phyloP scores from a whole-genome alignment of 179 eudicot species.

The Heliamphora pulchella region DNA sequence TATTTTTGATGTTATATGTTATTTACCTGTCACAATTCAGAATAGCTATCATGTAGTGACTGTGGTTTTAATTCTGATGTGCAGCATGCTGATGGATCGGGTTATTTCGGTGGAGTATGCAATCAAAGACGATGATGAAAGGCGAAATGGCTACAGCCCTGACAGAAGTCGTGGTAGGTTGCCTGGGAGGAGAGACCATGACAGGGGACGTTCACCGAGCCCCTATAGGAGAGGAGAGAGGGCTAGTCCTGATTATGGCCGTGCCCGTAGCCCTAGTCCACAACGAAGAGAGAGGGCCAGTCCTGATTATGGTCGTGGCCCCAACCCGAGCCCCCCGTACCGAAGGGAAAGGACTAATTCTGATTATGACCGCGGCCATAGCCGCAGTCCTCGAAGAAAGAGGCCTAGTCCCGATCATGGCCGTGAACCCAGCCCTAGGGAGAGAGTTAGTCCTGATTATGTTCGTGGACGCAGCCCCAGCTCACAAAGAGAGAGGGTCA shows the following conservation, averaged over 20 bases:
- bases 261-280: conserved; percentile 52
- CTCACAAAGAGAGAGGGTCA: conserved; percentile 30
- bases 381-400: conserved; percentile 34
- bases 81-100: conserved; percentile 68
- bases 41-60: background rate
- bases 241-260: conserved; percentile 66
- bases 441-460: conserved; percentile 32
- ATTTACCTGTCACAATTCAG: background rate
- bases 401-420: conserved; percentile 23
- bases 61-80: conserved; percentile 4
- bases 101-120: conserved; percentile 75
- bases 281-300: conserved; percentile 35
- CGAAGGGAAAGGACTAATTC: conserved; percentile 23
- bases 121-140: conserved; percentile 55
- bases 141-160: conserved; percentile 51
- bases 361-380: conserved; percentile 22
- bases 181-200: conserved; percentile 29
- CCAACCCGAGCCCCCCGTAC: conserved; percentile 16
- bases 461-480: conserved; percentile 37
- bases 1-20: background rate
- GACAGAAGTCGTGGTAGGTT: conserved; percentile 62
- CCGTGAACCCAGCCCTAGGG: conserved; percentile 31
- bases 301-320: conserved; percentile 39
- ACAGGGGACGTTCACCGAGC: conserved; percentile 53
- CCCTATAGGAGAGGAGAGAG: conserved; percentile 71